A percentile compares a stretch with the other conserved stretches of the same genome.
Evolutionary conservation across 2,329 filamentous ascomycete species (phyloP).

Genomic region (Fusarium pininemorale): DNA sequence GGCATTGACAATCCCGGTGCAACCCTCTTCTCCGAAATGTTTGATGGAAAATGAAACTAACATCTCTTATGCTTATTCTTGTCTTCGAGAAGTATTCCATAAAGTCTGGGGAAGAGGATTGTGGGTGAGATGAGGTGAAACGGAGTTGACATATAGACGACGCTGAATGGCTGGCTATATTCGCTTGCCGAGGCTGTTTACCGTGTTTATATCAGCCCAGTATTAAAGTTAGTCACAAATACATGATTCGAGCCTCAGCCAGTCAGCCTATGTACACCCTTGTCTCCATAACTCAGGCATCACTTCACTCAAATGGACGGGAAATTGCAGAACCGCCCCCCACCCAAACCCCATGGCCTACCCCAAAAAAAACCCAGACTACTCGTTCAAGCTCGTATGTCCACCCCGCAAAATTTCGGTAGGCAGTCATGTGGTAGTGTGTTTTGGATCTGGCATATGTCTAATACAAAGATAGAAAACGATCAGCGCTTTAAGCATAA

Average conservation of each 20-base stretch:
- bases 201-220: not conserved
- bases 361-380: not conserved
- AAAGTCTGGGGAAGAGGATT: not conserved
- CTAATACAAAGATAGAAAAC: not conserved
- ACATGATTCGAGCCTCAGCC: not conserved
- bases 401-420: conserved; percentile 16
- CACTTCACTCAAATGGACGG: not conserved
- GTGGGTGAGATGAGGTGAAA: not conserved
- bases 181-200: not conserved
- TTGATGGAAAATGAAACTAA: not conserved
- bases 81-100: conserved; percentile 4
- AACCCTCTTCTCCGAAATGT: not conserved
- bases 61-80: not conserved
- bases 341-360: not conserved
- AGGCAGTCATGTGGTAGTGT: conserved; percentile 1
- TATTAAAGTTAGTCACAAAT: not conserved
- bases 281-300: not conserved
- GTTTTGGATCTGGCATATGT: conserved; percentile 20
- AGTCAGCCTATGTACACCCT: not conserved
- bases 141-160: too few relatives aligned
- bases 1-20: not conserved
- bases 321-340: not conserved
- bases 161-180: not conserved
- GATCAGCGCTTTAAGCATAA: conserved; percentile 30
- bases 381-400: not conserved